A percentile compares a stretch with the other conserved stretches of the same genome.
Evolutionary conservation across 805 yeast species (phyloP).

Genomic region (Suhomyces tanzawaensis): DNA sequence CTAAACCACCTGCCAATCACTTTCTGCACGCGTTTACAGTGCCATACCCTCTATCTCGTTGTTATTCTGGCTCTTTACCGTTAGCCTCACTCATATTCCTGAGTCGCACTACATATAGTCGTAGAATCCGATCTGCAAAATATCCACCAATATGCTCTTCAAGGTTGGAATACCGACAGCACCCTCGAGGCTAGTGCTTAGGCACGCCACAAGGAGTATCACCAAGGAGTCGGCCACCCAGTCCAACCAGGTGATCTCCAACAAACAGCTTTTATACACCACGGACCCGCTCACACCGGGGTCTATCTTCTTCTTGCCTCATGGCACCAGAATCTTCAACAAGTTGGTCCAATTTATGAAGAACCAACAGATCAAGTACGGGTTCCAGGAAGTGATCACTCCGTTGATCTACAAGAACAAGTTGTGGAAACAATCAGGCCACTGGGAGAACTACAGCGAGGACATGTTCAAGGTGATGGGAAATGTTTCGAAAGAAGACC

Average conservation of each 20-base stretch:
- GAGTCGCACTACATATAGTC: no score
- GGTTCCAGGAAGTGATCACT: slow-evolving; percentile 88
- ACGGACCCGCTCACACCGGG: slow-evolving; percentile 87
- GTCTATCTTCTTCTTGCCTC: slow-evolving; percentile 86
- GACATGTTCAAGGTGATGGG: slow-evolving; percentile 92
- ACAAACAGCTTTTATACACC: slow-evolving; percentile 71
- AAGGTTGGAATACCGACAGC: no score
- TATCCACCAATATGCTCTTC: no score
- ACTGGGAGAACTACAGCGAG: slow-evolving; percentile 91
- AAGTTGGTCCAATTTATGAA: slow-evolving; percentile 80
- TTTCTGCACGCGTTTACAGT: no score
- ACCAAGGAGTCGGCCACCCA: slow-evolving; percentile 30
- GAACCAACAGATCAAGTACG: slow-evolving; percentile 72
- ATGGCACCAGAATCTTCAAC: slow-evolving; percentile 85
- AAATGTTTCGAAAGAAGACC: slow-evolving; percentile 36
- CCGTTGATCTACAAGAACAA: slow-evolving; percentile 82
- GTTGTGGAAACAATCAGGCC: slow-evolving; percentile 90
- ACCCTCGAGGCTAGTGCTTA: no score
- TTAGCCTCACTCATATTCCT: no score
- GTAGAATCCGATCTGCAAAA: no score
- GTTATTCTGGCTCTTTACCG: no score
- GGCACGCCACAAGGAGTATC: neutral
- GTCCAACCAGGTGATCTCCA: slow-evolving; percentile 48
- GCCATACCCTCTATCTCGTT: no score
- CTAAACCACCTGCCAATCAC: no score